Base-by-base conservation (phyloP, 1,284 basidiomycete species). In the Cutaneotrichosporon sp. region DNA sequence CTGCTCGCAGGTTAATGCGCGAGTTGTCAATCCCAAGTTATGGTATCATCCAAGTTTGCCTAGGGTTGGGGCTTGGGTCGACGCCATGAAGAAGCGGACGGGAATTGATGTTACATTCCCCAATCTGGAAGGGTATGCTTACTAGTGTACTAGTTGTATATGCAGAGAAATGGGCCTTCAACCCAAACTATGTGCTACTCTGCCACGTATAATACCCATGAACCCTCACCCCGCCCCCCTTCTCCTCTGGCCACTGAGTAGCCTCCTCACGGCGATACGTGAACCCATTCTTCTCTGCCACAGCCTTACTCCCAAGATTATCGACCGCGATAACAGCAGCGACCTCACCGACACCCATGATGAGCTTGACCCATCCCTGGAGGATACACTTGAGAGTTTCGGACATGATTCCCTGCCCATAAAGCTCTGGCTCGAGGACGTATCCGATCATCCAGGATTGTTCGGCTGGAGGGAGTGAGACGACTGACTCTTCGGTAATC, bases 201-300 rank as follows among this genome's bases (percentile, higher is more conserved):
- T 26, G 34, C 34, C 34, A 36, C 7, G 30, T 38, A 32, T 47
- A 59, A 14, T 50, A 59, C 47, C 46, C 57, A 8, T 18, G 8
- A 9, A 22, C 10, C 22, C 8, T 6, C 22, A 30, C 47, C 13
- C 67, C 67, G 13, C 70, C 71, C 14, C 69, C 70, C 62, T 73
- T 73, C 21, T 67, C 67, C 60, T 64, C 67, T 2, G 71, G 69
- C 70, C 69, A 71, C 36, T 63, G 40, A 14, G 64, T 62, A 21
- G 42, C 26, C 14, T 61, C 32, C 18, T 58, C 57, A 11, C 49
- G 53, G 30, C 65, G 47, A 11, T 46, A 18, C 32, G 30, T 22
- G 50, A 71, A 60, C n/a, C 70, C 68, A 42, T 69, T 70, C 38
- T 61, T 53, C n/a, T 5, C 18, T 7, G 69, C 18, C 13, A 70